Base-by-base conservation (phyloP, 371 early-diverging fungal genomes). In the Mucor velutinosus region DNA sequence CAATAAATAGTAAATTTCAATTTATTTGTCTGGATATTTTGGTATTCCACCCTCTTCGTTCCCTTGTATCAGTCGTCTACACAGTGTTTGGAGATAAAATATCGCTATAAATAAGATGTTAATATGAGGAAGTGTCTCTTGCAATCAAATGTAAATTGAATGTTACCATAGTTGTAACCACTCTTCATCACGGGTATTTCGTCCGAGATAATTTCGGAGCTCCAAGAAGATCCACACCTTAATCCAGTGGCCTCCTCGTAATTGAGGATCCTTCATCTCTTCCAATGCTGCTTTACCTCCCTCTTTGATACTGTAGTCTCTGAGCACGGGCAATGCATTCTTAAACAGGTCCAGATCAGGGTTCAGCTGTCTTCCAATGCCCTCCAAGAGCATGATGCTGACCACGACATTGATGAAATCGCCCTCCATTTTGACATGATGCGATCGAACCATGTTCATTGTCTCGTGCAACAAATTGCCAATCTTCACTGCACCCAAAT, bases 371-470 rank as follows among this genome's bases (percentile, higher is more conserved):
- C 96, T 77, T 2, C 98, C 99, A 64, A 98, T 92, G 0, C 99
- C 99, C 78, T 99, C 99, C 12, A 97, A 72, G 51, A 97, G 79
- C 82, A 97, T 85, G 69, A 95, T 91, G 15, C 93, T 89, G 39
- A 99, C 92, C 7, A 93, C 89, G 2, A 97, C 89, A 76, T 97
- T 97, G 33, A 92, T 90, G 84, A 96, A 99, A 60, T 95, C 96
- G 0, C 95, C 95, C 67, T 97, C 98, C 58, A 98, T 79, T 58
- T 91, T 89, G 7, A 98, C 96, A 62, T 93, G 96, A 75, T 99
- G 96, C 8, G 85, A 74, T 12, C 97, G 86, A 4, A 97, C 97
- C 88, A 93, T 91, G 39, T 84, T 76, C 86, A 95, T 89, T 0
- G 95, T 95, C 7, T 84, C 85, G 17, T 75, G 70, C 39, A 99